Evolutionary conservation across 306 rosid genomes (phyloP).

Genomic region (Hippophae gyantsensis): DNA sequence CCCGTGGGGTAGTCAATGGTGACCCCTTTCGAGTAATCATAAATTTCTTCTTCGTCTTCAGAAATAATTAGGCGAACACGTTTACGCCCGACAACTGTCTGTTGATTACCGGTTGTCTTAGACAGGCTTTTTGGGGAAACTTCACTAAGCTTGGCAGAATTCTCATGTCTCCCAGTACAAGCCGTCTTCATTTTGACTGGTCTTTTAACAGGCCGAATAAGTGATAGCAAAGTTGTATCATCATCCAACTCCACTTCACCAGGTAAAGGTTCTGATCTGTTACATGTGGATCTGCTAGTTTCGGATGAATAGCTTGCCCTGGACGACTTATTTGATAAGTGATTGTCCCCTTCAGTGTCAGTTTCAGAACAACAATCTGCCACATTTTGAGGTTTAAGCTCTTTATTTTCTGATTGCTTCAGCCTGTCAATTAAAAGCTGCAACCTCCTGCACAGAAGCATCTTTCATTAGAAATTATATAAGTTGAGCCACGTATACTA

Average conservation of each 20-base stretch:
- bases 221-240: slow-evolving; percentile 43
- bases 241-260: slow-evolving; percentile 39
- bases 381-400: slow-evolving; percentile 24
- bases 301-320: slow-evolving; percentile 35
- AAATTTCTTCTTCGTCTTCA: slow-evolving; percentile 53
- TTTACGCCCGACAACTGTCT: slow-evolving; percentile 40
- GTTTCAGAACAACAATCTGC: slow-evolving; percentile 73
- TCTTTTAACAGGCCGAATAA: slow-evolving; percentile 29
- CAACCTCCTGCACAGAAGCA: slow-evolving; percentile 52
- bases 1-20: slow-evolving; percentile 22
- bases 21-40: slow-evolving; percentile 36
- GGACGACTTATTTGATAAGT: slow-evolving; percentile 29
- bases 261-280: slow-evolving; percentile 25
- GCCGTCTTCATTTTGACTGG: slow-evolving; percentile 34
- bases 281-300: slow-evolving; percentile 22
- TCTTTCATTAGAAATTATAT: neutral
- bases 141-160: slow-evolving; percentile 20
- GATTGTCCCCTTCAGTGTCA: slow-evolving; percentile 50
- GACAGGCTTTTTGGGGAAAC: slow-evolving; percentile 36
- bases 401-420: slow-evolving; percentile 33
- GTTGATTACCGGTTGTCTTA: slow-evolving; percentile 30
- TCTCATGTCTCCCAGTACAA: slow-evolving; percentile 22
- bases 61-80: slow-evolving; percentile 57
- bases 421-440: slow-evolving; percentile 53
- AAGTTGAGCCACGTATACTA: neutral